Base-by-base conservation (phyloP, 2,329 filamentous ascomycete genomes). In the Dryadomyces quercus-mongolicae region DNA sequence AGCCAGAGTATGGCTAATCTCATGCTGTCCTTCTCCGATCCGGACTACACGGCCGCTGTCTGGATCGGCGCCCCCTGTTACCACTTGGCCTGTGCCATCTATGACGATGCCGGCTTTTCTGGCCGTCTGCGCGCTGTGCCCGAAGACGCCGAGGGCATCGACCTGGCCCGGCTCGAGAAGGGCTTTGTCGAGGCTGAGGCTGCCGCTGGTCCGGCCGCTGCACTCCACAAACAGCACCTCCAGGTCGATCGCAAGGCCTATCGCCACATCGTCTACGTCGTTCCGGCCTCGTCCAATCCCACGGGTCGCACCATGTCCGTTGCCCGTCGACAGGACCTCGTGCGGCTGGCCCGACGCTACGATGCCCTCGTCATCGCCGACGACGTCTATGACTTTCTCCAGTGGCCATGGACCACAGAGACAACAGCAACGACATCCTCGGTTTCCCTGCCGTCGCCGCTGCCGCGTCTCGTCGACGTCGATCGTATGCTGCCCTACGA, bases 321-420 rank as follows among this genome's bases (percentile, higher is more conserved):
- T 3, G 65, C 69, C 18, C 78, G 85, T 31, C 79, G 93, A 3
- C 71, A 82, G 58, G 73, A 73, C 12, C 75, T 97, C 4, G 82
- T 97, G 22, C 71, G 73, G n/a, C 69, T 96, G 7, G 92, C 92
- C 0, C 78, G 92, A 55, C 74, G 82, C 56, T 81, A 85, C 65
- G 84, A 97, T 66, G 88, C 88, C 7, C 76, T 97, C n/a, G 69
- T 96, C 54, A 76, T 96, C 31, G 81, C 81, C 50, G 92, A 97
- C 69, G 93, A 98, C 66, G 90, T 97, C 10, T 98, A 98, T 65
- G 92, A 97, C 66, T 85, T 92, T 60, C 74, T 97, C 5, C 86
- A 91, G 65, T 96, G 90, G 88, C 77, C 80, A n/a, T n/a, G n/a
- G n/a, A n/a, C n/a, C n/a, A n/a, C n/a, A n/a, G n/a, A n/a, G n/a